These are phyloP conservation scores for Sphaerulina vaccinii DNA, from an alignment of 2,329 filamentous ascomycete species.

Conservation along the genomic window DNA sequence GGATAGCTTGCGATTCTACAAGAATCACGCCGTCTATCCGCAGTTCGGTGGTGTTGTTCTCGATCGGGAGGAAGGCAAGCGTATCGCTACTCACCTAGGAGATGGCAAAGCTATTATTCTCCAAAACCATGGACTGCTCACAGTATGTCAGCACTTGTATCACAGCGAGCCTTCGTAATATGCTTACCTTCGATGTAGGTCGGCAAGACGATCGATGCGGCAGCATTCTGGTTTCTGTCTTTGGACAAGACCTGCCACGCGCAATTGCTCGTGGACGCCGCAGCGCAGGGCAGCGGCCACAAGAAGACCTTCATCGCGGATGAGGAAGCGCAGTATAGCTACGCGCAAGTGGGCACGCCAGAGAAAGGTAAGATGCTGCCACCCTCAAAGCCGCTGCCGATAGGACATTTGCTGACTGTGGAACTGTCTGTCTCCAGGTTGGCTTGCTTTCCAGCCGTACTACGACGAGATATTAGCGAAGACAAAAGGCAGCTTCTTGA, in stretches of 20 bases:
- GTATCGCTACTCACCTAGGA: slow-evolving; percentile 43
- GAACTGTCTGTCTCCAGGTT: neutral
- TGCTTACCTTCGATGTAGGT: slow-evolving; percentile 23
- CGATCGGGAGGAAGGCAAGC: slow-evolving; percentile 43
- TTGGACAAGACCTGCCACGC: slow-evolving; percentile 49
- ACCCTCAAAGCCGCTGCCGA: neutral
- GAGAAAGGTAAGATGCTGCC: slow-evolving; percentile 49
- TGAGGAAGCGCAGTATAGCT: slow-evolving; percentile 42
- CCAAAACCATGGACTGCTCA: slow-evolving; percentile 49
- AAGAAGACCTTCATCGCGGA: slow-evolving; percentile 44
- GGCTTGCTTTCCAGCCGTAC: slow-evolving; percentile 48
- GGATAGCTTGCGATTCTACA: slow-evolving; percentile 46
- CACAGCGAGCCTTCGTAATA: neutral
- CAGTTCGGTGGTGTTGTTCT: slow-evolving; percentile 50
- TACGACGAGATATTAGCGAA: slow-evolving; percentile 55
- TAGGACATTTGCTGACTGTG: neutral
- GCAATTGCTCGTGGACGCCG: slow-evolving; percentile 47
- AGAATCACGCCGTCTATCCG: slow-evolving; percentile 44
- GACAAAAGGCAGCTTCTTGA: slow-evolving; percentile 52
- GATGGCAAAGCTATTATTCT: slow-evolving; percentile 42
- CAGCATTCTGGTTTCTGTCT: slow-evolving; percentile 48
- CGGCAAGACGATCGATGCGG: slow-evolving; percentile 43
- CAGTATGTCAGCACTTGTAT: slow-evolving; percentile 29
- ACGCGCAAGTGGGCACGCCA: slow-evolving; percentile 45
- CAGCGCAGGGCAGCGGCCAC: slow-evolving; percentile 40